Evolutionary conservation across 495 filamentous ascomycete genomes (phyloP).

Genomic region (Chaetomium cochliodes): DNA sequence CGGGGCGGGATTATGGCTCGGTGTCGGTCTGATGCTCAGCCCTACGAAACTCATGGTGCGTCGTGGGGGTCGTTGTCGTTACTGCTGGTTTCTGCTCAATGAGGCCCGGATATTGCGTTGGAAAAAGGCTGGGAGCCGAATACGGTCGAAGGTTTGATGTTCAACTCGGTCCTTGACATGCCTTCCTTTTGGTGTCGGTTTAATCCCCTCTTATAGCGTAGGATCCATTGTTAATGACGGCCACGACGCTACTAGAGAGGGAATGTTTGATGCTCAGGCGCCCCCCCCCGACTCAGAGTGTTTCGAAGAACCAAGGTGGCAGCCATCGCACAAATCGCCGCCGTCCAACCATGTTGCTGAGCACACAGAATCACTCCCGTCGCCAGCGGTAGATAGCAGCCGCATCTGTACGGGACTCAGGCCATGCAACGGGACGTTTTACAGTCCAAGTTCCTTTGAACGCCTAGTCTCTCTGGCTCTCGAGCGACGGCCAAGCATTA

Average conservation of each 20-base stretch:
- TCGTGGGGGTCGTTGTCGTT: background rate
- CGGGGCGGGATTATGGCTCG: background rate
- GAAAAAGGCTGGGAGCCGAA: background rate
- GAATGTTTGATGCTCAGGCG: background rate
- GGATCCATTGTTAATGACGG: background rate
- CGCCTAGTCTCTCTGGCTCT: background rate
- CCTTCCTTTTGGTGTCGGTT: background rate
- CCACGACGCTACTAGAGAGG: background rate
- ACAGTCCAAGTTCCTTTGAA: background rate
- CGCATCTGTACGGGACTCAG: background rate
- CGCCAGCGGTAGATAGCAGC: constrained; percentile 5
- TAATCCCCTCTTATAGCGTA: background rate
- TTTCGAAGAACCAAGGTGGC: background rate
- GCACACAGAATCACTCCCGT: background rate
- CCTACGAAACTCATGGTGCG: background rate
- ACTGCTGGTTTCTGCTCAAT: background rate
- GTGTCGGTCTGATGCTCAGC: background rate
- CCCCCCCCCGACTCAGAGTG: background rate
- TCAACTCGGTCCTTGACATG: background rate
- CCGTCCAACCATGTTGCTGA: constrained; percentile 7
- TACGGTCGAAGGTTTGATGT: background rate
- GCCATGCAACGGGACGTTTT: background rate
- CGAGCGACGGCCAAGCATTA: background rate
- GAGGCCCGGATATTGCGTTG: background rate
- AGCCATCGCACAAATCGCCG: constrained; percentile 5